A percentile compares a stretch with the other conserved stretches of the same genome.
phyloP scores from a whole-genome alignment of 306 rosid genomes.

The Geum urbanum region DNA sequence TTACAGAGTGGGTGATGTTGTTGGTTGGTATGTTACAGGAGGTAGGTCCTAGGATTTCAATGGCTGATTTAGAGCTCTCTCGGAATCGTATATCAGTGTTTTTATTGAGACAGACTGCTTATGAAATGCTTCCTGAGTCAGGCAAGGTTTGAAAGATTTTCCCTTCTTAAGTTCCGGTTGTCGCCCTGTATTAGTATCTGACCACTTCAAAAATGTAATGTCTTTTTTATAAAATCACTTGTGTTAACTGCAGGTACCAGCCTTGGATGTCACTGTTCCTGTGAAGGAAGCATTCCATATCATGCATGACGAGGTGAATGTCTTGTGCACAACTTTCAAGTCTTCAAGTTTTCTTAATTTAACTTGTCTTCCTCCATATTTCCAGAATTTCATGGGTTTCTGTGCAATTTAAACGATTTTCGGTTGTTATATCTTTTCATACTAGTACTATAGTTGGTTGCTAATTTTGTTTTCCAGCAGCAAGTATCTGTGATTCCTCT shows the following conservation, averaged over 20 bases:
- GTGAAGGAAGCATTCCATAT: conserved; percentile 88
- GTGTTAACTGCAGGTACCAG: conserved; percentile 48
- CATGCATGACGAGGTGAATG: conserved; percentile 69
- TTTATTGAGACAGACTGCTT: conserved; percentile 61
- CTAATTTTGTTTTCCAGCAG: conserved; percentile 45
- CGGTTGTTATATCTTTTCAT: conserved; percentile 21
- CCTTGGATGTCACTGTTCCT: conserved; percentile 68
- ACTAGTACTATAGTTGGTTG: not conserved
- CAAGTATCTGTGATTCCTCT: conserved; percentile 70
- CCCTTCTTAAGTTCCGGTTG: conserved; percentile 27
- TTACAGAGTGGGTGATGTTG: conserved; percentile 25
- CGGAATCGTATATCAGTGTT: conserved; percentile 61
- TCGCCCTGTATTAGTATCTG: conserved; percentile 6
- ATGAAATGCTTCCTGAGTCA: conserved; percentile 84
- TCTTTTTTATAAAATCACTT: conserved; percentile 21
- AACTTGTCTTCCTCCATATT: not conserved
- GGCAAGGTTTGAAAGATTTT: conserved; percentile 74
- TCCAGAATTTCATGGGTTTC: not conserved
- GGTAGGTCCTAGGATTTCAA: conserved; percentile 45
- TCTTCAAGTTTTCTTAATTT: not conserved
- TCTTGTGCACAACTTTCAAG: conserved; percentile 10
- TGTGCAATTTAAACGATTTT: not conserved
- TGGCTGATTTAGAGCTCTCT: conserved; percentile 57
- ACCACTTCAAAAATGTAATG: conserved; percentile 15
- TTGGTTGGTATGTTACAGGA: conserved; percentile 46